Evolutionary conservation across 2,329 filamentous ascomycete genomes (phyloP).

Genomic region (Alternaria rosae): DNA sequence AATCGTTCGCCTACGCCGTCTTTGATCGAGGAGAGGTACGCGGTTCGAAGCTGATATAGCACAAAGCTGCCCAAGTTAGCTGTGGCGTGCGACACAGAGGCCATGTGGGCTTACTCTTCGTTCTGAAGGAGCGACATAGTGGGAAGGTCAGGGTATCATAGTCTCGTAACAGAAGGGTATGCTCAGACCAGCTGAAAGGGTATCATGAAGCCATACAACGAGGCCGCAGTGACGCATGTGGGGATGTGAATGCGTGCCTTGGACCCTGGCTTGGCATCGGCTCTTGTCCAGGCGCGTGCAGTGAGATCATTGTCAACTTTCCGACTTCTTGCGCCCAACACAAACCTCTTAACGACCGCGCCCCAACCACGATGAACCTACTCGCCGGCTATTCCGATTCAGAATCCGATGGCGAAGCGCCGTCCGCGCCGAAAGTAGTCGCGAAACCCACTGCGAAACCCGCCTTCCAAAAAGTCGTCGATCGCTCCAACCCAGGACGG

Average conservation of each 20-base stretch:
- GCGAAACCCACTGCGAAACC: slow-evolving; percentile 61
- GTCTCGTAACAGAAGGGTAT: slow-evolving; percentile 17
- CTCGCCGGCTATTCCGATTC: slow-evolving; percentile 86
- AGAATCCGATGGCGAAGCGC: slow-evolving; percentile 68
- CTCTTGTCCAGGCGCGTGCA: slow-evolving; percentile 15
- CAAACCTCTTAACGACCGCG: background rate
- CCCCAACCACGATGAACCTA: slow-evolving; percentile 64
- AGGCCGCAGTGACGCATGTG: slow-evolving; percentile 11
- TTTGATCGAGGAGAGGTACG: slow-evolving; percentile 79
- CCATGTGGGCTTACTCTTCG: slow-evolving; percentile 50
- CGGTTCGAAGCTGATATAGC: slow-evolving; percentile 80
- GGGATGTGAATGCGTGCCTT: slow-evolving; percentile 15
- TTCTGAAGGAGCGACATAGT: slow-evolving; percentile 56
- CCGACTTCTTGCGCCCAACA: background rate
- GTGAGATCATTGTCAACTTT: slow-evolving; percentile 25
- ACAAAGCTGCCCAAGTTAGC: slow-evolving; percentile 67
- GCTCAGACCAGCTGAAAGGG: slow-evolving; percentile 46
- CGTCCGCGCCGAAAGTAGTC: slow-evolving; percentile 42
- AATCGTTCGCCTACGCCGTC: slow-evolving; percentile 86
- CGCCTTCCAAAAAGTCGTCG: slow-evolving; percentile 79
- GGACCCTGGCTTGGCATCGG: slow-evolving; percentile 32
- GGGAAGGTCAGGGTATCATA: slow-evolving; percentile 22
- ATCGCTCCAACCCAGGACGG: slow-evolving; percentile 81
- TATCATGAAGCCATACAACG: slow-evolving; percentile 18
- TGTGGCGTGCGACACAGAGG: slow-evolving; percentile 10